Evolutionary conservation across 1,284 basidiomycete species (phyloP), one percentile per base, ranked within the genome.

Genomic region (Ustilago crameri): DNA sequence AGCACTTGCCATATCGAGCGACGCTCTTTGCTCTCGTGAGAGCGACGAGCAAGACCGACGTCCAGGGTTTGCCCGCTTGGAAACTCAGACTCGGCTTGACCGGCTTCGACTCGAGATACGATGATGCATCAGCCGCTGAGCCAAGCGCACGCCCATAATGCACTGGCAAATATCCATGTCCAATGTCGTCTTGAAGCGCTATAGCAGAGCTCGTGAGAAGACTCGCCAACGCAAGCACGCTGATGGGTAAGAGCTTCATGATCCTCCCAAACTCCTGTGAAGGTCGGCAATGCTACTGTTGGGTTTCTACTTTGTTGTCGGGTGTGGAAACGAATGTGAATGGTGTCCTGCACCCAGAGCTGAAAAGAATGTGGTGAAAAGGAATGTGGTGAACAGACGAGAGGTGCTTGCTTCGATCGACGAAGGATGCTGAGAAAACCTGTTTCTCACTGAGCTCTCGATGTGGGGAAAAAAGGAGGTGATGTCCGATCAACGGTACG

Each of bases 211-310:
- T 51, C 12, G 56, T 30, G 14, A 67, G n/a, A 20, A 65, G 23
- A 22, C 67, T 60, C 22, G 52, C 59, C 3, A 72, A 22, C 27
- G 63, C 63, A 34, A 66, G 14, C 5, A 67, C 24, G n/a, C 61
- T 52, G 1, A 72, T 37, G 35, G 69, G 59, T 9, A 63, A 34
- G 0, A 72, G 27, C 59, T 48, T 72, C 69, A 72, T 67, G 14
- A 7, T 48, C 22, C 22, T 7, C 14, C 32, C 17, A 34, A 37
- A 34, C 9, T 35, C 14, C 3, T 45, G 46, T 40, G n/a, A n/a
- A n/a, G n/a, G n/a, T n/a, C n/a, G n/a, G n/a, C n/a, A n/a, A n/a
- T n/a, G n/a, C n/a, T n/a, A n/a, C 15, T 9, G 32, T 37, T 5
- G 35, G 35, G 35, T 37, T 5, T 5, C 35, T 37, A 9, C 17